Evolutionary conservation across 345 rosid genomes (phyloP).

Genomic region (Clausena lansium): DNA sequence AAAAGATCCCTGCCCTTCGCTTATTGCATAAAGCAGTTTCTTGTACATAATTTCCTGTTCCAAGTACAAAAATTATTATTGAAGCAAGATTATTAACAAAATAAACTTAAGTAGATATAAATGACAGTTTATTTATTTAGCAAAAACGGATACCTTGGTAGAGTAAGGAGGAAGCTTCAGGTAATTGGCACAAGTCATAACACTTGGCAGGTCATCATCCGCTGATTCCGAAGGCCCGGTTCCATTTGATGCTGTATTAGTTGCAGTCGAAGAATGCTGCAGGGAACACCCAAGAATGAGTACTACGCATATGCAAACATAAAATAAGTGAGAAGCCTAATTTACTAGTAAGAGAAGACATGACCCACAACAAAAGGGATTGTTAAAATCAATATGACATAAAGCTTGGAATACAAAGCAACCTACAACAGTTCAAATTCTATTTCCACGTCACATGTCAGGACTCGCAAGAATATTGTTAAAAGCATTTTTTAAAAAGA

Average conservation of each 20-base stretch:
- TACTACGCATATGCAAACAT: neutral
- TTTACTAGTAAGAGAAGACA: neutral
- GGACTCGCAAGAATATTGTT: neutral
- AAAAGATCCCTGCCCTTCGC: slow-evolving; percentile 97
- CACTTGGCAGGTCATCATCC: slow-evolving; percentile 95
- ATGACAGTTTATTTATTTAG: neutral
- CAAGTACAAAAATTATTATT: slow-evolving; percentile 11
- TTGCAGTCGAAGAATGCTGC: slow-evolving; percentile 86
- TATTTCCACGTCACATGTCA: neutral
- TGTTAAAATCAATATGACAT: neutral
- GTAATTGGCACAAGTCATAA: slow-evolving; percentile 99
- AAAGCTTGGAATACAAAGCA: neutral
- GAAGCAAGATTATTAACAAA: neutral
- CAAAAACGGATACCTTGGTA: slow-evolving; percentile 57
- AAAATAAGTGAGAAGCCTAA: neutral
- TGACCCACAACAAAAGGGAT: neutral
- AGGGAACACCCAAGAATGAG: slow-evolving; percentile 3
- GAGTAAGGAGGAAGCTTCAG: slow-evolving; percentile 98
- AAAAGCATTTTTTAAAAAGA: neutral
- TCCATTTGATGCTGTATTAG: slow-evolving; percentile 63
- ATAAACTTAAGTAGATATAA: neutral
- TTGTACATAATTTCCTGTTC: slow-evolving; percentile 94
- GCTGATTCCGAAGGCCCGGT: slow-evolving; percentile 74
- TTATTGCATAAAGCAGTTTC: slow-evolving; percentile 89
- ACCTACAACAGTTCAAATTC: neutral